Evolutionary conservation across 192 early-diverging fungal genomes (phyloP), one percentile per base, ranked within the genome.

Genomic region (Dissophora ornata): DNA sequence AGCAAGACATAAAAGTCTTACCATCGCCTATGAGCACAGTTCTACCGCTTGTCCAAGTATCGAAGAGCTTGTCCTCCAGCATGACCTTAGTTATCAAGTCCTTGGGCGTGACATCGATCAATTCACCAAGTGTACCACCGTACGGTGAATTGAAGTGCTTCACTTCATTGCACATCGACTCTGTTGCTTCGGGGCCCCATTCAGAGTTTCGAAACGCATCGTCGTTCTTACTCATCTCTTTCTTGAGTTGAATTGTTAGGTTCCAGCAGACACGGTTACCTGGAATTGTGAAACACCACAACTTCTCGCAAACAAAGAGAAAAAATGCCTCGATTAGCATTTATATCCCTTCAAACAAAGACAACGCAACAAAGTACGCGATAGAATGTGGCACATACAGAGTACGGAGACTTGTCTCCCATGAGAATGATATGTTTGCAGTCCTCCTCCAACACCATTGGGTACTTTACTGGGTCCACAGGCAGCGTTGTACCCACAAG

Each of bases 21-120:
- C 58, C 58, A 33, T 60, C 58, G 2, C 58, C 58, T 1, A 60
- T 32, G 32, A 60, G 58, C 28, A 60, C 58, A 7, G 26, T 18
- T 32, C 58, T 12, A 8, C 58, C 58, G 42, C 28, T 28, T n/a
- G 24, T 25, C 58, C 58, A 60, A 22, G 58, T 60, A 15, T 48
- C 5, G 45, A 42, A 60, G 11, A 60, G 29, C 25, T 46, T 46
- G 10, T 60, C 58, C 21, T 60, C 58, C 2, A 45, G 26, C 29
- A 47, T 48, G 19, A 45, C 58, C 2, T 45, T 42, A 16, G 45
- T 21, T 2, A 60, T 30, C 8, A 42, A 22, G 8, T 60, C 41
- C 29, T 33, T 46, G 40, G 58, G 58, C 18, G 58, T 60, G 10
- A n/a, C 18, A 21, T 60, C 45, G 7, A 60, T 46, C 4, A 48